Evolutionary conservation across 73 alveolate species (phyloP).

Genomic region (Paramecium primaurelia): DNA sequence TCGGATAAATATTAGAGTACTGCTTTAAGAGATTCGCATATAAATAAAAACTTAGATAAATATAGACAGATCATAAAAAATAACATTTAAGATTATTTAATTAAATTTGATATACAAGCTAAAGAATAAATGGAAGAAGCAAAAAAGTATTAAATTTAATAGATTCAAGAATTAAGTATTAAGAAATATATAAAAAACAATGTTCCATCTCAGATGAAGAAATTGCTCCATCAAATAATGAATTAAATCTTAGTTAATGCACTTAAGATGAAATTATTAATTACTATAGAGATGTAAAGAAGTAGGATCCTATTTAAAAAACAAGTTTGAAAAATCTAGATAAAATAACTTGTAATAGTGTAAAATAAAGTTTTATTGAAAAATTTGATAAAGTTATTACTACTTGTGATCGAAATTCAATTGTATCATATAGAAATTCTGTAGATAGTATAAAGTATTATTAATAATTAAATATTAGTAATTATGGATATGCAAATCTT

Average conservation of each 20-base stretch:
- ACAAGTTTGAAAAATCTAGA: not conserved
- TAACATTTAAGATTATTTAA: not conserved
- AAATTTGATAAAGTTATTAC: not conserved
- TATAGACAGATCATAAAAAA: not conserved
- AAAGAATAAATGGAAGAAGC: not conserved
- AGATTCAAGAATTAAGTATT: not conserved
- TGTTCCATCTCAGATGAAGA: not conserved
- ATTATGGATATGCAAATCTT: not conserved
- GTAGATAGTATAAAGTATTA: not conserved
- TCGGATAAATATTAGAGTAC: slow-evolving; percentile 26
- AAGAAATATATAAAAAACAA: not conserved
- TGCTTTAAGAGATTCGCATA: slow-evolving; percentile 27
- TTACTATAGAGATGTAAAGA: not conserved
- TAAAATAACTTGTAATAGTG: not conserved
- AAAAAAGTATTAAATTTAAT: not conserved
- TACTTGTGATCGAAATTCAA: not conserved
- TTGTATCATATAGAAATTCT: not conserved
- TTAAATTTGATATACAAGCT: not conserved
- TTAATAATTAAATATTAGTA: not conserved
- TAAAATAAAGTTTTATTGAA: not conserved
- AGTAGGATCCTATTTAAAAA: not conserved
- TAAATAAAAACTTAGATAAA: not conserved
- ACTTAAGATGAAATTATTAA: not conserved
- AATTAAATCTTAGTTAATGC: not conserved
- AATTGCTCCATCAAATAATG: not conserved